phyloP scores from a whole-genome alignment of 345 rosid genomes.

The Salix purpurea region DNA sequence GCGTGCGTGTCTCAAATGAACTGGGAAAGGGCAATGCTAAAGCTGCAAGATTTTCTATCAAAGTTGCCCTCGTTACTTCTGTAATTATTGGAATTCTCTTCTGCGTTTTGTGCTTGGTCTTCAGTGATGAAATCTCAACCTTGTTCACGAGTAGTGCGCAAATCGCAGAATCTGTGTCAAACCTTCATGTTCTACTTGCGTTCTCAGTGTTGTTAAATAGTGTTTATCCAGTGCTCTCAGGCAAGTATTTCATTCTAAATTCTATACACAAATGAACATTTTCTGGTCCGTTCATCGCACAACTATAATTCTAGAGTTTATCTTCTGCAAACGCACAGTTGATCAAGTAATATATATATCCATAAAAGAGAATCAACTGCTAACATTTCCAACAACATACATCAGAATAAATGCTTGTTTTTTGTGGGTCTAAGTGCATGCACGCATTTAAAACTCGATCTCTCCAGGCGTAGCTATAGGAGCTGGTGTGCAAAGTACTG shows the following conservation, averaged over 20 bases:
- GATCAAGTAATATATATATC: too few species aligned
- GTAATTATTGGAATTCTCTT: conserved; percentile 25
- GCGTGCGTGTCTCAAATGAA: conserved; percentile 52
- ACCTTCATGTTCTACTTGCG: conserved; percentile 35
- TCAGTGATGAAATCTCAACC: conserved; percentile 20
- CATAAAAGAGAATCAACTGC: neutral
- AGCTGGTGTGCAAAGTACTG: conserved; percentile 41
- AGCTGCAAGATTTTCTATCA: conserved; percentile 36
- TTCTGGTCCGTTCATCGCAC: neutral
- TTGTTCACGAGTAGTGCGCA: conserved; percentile 30
- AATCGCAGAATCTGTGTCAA: conserved; percentile 25
- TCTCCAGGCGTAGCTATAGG: conserved; percentile 47
- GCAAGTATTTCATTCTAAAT: conserved; percentile 4
- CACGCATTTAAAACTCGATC: too few species aligned
- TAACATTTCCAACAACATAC: too few species aligned
- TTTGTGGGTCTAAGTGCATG: too few species aligned
- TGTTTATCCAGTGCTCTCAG: conserved; percentile 36
- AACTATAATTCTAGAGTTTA: neutral
- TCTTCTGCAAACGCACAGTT: too few species aligned
- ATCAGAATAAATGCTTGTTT: too few species aligned
- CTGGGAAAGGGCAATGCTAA: conserved; percentile 39
- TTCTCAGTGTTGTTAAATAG: conserved; percentile 40
- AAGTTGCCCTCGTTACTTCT: conserved; percentile 24
- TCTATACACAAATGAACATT: too few species aligned
- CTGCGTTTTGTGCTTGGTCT: conserved; percentile 30